These are phyloP conservation scores for Diospyros lotus DNA, from an alignment of 148 eudicot genomes.

Conservation along the genomic window DNA sequence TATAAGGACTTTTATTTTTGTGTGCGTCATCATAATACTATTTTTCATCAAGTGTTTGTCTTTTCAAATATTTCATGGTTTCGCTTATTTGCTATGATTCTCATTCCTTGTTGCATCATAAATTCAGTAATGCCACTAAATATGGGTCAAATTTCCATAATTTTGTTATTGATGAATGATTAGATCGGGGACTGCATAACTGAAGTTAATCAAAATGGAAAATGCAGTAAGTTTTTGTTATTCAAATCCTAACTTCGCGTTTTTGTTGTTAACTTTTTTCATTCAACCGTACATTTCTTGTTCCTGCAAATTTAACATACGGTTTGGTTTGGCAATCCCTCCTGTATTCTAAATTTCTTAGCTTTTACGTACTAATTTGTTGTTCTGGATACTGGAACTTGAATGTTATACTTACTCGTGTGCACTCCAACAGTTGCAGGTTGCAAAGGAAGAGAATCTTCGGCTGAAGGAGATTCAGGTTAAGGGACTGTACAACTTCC, in stretches of 20 bases:
- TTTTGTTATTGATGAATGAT: too few relatives aligned
- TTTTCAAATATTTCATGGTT: not conserved
- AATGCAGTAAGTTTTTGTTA: not conserved
- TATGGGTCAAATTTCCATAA: too few relatives aligned
- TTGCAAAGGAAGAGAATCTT: conserved; percentile 45
- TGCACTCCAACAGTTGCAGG: conserved; percentile 42
- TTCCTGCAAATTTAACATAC: too few relatives aligned
- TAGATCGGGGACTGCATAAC: not conserved
- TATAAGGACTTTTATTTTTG: too few relatives aligned
- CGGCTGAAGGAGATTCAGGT: conserved; percentile 46
- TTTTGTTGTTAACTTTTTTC: not conserved
- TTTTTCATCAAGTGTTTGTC: not conserved
- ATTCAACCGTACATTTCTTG: too few relatives aligned
- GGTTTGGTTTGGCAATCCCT: not conserved
- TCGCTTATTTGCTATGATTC: not conserved
- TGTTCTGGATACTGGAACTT: not conserved
- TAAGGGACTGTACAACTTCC: conserved; percentile 33
- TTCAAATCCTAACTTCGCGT: not conserved
- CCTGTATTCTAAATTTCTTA: not conserved
- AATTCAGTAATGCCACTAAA: too few relatives aligned
- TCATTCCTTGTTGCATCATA: too few relatives aligned
- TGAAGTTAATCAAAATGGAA: not conserved
- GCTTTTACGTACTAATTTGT: not conserved
- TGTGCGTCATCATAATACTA: too few relatives aligned
- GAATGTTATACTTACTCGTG: not conserved